Conservation (phyloP, 768 basidiomycete genomes). For the Mycena indigotica region DNA sequence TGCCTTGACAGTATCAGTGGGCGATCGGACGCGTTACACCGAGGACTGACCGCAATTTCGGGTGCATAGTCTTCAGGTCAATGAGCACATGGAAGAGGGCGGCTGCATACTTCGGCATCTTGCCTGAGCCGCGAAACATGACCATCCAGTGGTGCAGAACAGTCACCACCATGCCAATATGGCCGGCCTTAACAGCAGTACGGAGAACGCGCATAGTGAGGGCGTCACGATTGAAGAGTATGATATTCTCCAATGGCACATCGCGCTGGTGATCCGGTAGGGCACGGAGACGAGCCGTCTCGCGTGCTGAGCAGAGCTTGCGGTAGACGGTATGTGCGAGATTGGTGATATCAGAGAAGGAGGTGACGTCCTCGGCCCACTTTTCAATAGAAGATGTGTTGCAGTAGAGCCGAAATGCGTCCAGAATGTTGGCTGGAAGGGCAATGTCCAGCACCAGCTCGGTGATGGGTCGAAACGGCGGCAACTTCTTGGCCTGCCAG, state of each 20-base stretch:
- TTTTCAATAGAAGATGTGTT: neutral
- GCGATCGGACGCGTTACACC: neutral
- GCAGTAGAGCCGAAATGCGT: constrained; percentile 17
- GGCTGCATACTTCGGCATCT: constrained; percentile 29
- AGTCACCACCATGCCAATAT: constrained; percentile 26
- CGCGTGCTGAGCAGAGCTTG: constrained; percentile 9
- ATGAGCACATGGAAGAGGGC: constrained; percentile 12
- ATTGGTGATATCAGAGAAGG: neutral
- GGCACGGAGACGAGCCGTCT: constrained; percentile 4
- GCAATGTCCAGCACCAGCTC: constrained; percentile 16
- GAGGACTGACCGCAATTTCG: constrained; percentile 4
- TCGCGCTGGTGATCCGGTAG: constrained; percentile 5
- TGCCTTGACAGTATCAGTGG: neutral
- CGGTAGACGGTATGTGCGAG: neutral
- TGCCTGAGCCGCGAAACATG: constrained; percentile 22
- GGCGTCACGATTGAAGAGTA: constrained; percentile 26
- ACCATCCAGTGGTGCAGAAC: constrained; percentile 26
- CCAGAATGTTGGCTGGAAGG: constrained; percentile 15
- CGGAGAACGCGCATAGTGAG: constrained; percentile 17
- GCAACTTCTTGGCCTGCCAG: constrained; percentile 18
- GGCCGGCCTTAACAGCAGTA: constrained; percentile 24
- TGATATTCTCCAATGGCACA: constrained; percentile 17
- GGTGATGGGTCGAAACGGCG: constrained; percentile 3
- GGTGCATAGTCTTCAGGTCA: constrained; percentile 6
- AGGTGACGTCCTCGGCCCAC: neutral